phyloP scores from a whole-genome alignment of 2,329 filamentous ascomycete species.

The Fusarium anthophilum region DNA sequence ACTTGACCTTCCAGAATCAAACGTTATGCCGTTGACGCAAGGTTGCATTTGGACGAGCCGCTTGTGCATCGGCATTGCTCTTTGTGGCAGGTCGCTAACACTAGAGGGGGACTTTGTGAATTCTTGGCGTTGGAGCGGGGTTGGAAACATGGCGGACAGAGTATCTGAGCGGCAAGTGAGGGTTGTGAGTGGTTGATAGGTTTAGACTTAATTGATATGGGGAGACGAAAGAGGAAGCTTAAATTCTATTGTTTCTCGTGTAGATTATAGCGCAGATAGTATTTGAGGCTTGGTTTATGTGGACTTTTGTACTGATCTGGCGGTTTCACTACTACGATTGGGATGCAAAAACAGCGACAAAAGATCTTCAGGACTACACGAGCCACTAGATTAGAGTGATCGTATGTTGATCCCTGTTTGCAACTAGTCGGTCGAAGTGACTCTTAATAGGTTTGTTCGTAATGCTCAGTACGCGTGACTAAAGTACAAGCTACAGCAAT shows the following conservation, averaged over 20 bases:
- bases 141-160: background rate
- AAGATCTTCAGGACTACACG: background rate
- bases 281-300: background rate
- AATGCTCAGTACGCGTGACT: no score
- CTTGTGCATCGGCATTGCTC: slow-evolving; percentile 29
- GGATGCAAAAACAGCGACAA: background rate
- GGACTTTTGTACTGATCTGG: background rate
- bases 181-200: background rate
- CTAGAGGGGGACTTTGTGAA: slow-evolving; percentile 23
- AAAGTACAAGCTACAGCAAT: background rate
- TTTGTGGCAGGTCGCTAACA: slow-evolving; percentile 26
- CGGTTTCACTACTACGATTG: background rate
- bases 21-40: slow-evolving; percentile 13
- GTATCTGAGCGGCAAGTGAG: background rate
- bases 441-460: background rate
- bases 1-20: slow-evolving; percentile 28
- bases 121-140: slow-evolving; percentile 29
- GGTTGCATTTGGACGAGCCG: slow-evolving; percentile 23
- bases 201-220: background rate
- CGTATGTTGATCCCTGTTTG: background rate
- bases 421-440: background rate
- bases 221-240: background rate
- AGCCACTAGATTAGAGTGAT: background rate
- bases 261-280: background rate
- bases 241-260: background rate